Base-by-base conservation (phyloP, 139 green algal genomes). In the Chlamydomonas incerta region DNA sequence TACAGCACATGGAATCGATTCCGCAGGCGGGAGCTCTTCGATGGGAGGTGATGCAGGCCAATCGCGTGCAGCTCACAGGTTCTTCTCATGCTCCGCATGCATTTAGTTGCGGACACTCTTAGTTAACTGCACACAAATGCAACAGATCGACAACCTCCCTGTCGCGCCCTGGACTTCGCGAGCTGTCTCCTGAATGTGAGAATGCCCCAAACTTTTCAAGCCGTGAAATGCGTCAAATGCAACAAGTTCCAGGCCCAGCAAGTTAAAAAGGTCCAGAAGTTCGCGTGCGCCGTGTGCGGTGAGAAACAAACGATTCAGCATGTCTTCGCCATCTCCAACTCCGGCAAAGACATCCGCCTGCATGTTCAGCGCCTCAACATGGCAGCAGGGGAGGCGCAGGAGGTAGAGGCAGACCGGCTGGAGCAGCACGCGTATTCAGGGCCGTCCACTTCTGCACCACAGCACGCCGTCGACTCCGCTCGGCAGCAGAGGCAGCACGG, bases 211-310 rank as follows among this genome's bases (percentile, higher is more conserved):
- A 50, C 81, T 50, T 89, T 82, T 24, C 70, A 76, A 5, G 75
- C 68, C 8, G 79, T 90, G 10, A 83, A 52, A 23, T 90, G 86
- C 72, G 70, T 67, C 26, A 50, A 47, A 24, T 90, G 79, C 52
- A 52, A 46, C 11, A 60, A 47, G 1, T 87, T 74, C 41, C 79
- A 87, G 34, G 63, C 68, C 0, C 75, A 87, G 52, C 79, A 81
- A 24, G 77, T 82, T 4, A 90, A 85, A 23, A 90, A 90, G 55
- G 62, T 72, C 0, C 74, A 65, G 70, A 87, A 80, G 35, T 90
- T 83, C 26, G 6, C 15, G 17, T 90, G 86, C 47, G 69, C 35
- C 0, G 50, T 82, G 0, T 90, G 86, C 29, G 34, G 72, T 34
- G 60, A 63, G 11, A 90, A 79, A 24, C 86, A 90, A 28, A 84